A percentile compares a stretch with the other conserved stretches of the same genome.
Evolutionary conservation across 73 alveolate genomes (phyloP).

Genomic region (Stentor roeselii): DNA sequence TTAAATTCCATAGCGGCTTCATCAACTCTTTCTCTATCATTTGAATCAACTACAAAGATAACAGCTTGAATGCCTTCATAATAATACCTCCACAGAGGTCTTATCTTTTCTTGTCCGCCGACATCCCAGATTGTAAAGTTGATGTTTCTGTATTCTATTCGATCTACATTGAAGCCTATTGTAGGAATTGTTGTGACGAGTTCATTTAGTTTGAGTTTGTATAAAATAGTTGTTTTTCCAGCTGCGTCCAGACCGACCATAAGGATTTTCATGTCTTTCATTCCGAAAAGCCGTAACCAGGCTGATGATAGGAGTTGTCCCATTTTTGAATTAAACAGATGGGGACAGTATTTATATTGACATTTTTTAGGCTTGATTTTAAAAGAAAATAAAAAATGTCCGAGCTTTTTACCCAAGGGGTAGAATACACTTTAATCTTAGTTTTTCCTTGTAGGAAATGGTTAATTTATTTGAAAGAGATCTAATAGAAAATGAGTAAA

Average conservation of each 20-base stretch:
- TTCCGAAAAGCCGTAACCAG: conserved; percentile 56
- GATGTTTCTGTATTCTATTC: conserved; percentile 78
- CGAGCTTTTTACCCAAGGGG: too few species aligned
- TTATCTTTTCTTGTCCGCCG: conserved; percentile 42
- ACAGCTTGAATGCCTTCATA: conserved; percentile 87
- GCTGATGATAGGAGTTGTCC: too few species aligned
- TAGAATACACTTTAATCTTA: too few species aligned
- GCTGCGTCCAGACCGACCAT: conserved; percentile 73
- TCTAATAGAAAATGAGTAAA: too few species aligned
- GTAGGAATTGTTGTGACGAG: conserved; percentile 86
- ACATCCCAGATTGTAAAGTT: conserved; percentile 84
- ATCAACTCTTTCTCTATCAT: conserved; percentile 90
- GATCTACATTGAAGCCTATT: conserved; percentile 93
- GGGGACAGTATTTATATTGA: too few species aligned
- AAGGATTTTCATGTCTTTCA: conserved; percentile 46
- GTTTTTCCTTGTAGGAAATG: too few species aligned
- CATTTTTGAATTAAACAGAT: too few species aligned
- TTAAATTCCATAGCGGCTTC: conserved; percentile 91
- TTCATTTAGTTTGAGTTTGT: conserved; percentile 74
- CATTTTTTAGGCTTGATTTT: too few species aligned
- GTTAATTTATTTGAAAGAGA: too few species aligned
- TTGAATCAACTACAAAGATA: conserved; percentile 93
- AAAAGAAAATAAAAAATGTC: too few species aligned
- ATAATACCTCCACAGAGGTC: conserved; percentile 45
- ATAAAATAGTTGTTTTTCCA: conserved; percentile 70